These are phyloP conservation scores for Nicotiana sylvestris DNA, from an alignment of 257 asterid species.

Conservation along the genomic window DNA sequence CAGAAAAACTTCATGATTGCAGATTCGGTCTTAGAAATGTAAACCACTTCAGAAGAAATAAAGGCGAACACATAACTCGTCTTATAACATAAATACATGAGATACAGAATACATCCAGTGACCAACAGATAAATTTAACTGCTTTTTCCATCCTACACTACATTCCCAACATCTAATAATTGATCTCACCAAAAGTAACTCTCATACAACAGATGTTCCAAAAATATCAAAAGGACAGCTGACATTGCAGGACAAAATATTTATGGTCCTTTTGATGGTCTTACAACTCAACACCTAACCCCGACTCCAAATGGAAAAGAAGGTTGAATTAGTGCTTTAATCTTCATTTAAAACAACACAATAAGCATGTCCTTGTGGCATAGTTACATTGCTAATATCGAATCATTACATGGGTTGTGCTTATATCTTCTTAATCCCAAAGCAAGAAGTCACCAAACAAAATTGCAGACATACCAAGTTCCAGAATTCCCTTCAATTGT, in stretches of 20 bases:
- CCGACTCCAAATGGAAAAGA: background rate
- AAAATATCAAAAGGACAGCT: background rate
- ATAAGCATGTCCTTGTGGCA: background rate
- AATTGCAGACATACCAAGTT: conserved; percentile 12
- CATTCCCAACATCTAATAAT: background rate
- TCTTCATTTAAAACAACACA: background rate
- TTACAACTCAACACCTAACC: conserved; percentile 4
- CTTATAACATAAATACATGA: background rate
- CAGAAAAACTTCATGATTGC: background rate
- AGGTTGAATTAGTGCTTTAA: background rate
- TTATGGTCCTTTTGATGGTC: background rate
- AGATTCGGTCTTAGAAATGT: background rate
- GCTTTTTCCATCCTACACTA: background rate
- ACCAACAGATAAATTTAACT: background rate
- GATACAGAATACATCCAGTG: background rate
- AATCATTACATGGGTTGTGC: background rate
- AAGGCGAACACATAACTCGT: background rate
- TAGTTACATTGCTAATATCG: background rate
- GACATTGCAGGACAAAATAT: background rate
- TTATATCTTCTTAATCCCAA: conserved; percentile 4
- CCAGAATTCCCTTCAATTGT: conserved; percentile 8
- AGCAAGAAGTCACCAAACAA: background rate
- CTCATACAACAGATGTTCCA: background rate
- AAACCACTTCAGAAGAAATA: background rate
- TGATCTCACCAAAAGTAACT: background rate